Base-by-base conservation (phyloP, 192 early-diverging fungal genomes). In the Rhizoclosmatium sp. region DNA sequence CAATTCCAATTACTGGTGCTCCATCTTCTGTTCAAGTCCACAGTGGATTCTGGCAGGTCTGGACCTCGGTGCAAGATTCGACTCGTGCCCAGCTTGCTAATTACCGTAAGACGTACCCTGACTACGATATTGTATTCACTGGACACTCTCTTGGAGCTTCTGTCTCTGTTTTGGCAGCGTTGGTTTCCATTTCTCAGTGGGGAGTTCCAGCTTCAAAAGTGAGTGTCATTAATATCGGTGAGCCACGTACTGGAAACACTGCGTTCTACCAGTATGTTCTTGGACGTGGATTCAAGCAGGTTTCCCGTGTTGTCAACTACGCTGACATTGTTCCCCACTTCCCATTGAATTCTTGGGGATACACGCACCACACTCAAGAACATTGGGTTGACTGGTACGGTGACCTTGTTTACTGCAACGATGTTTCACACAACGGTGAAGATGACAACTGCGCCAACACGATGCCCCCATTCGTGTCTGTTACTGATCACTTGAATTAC, bases 131-230 rank as follows among this genome's bases (percentile, higher is more conserved):
- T 21, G 42, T 47, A 9, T 73, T 84, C 40, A 56, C 59, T 14
- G 83, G 83, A 2, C 83, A 84, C 73, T 64, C 54, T 41, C 66
- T 84, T n/a, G 83, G 83, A 7, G 83, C 72, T 12, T 79, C 83
- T 12, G 56, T 78, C 31, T 39, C 67, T 42, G 49, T 78, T 19
- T 40, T 84, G 21, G 76, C 79, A 3, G 80, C 80, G 2, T 58
- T 84, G 61, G 80, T 82, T 23, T 75, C 45, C 41, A 67, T 79
- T 60, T 59, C 39, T 45, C 64, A 68, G 12, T 78, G 80, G 41
- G 51, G 64, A 10, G n/a, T 77, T 23, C 31, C 47, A 46, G 71
- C 48, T 7, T 59, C 47, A 48, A 65, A 45, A 10, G 56, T 81
- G 41, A 77, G 14, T n/a, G 31, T 84, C 58, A 65, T 68, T 65